phyloP scores from a whole-genome alignment of 164 flowering plant genomes.

The Piper longum region DNA sequence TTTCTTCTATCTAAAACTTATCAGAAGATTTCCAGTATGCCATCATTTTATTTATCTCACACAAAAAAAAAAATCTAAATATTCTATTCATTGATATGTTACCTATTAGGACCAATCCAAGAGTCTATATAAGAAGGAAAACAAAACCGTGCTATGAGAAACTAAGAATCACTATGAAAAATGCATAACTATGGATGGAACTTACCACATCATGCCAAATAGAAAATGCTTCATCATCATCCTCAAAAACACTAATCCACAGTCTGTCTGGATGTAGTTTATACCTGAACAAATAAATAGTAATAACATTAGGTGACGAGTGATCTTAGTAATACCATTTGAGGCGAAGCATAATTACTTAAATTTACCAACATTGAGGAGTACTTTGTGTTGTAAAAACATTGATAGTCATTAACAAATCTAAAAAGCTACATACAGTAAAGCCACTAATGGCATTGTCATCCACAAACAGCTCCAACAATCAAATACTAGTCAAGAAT shows the following conservation, averaged over 20 bases:
- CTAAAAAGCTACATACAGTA: no score
- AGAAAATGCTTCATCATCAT: constrained; percentile 81
- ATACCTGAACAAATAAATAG: constrained; percentile 29
- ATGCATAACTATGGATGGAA: background rate
- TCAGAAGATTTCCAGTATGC: background rate
- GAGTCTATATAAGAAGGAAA: background rate
- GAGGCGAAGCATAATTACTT: background rate
- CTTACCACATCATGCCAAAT: constrained; percentile 81
- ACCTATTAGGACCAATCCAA: background rate
- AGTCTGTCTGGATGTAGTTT: constrained; percentile 58
- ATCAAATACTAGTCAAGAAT: no score
- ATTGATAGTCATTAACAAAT: no score
- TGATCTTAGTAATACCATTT: background rate
- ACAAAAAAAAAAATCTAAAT: no score
- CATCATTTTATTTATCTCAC: no score
- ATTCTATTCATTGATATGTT: no score
- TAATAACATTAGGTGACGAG: background rate
- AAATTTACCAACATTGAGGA: no score
- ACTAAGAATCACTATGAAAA: background rate
- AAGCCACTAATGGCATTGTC: no score
- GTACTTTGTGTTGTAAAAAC: no score
- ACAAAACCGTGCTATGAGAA: background rate
- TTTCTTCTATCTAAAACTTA: background rate
- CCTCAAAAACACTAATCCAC: constrained; percentile 85
- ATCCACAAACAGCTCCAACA: no score